phyloP scores from a whole-genome alignment of 345 rosid genomes.

The Sisymbrium irio region DNA sequence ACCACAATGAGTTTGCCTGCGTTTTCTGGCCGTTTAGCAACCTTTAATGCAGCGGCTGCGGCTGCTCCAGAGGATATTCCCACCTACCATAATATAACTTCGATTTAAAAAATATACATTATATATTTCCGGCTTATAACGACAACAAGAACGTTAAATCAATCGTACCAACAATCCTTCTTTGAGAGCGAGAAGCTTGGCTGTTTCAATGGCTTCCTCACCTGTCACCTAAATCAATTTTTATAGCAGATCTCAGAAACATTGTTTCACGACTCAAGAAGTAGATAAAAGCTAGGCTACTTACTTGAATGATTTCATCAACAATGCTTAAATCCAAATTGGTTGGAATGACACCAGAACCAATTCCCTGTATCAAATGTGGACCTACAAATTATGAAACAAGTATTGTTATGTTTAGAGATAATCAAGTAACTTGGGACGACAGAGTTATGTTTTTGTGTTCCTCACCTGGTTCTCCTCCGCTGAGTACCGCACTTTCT shows the following conservation, averaged over 20 bases:
- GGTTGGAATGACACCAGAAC: slow-evolving; percentile 76
- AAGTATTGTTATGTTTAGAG: not conserved
- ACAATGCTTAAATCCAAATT: slow-evolving; percentile 63
- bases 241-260: not conserved
- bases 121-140: not conserved
- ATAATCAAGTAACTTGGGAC: not conserved
- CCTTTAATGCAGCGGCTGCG: slow-evolving; percentile 54
- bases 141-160: not conserved
- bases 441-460: not conserved
- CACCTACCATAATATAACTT: slow-evolving; percentile 33
- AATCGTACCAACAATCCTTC: slow-evolving; percentile 52
- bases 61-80: slow-evolving; percentile 76
- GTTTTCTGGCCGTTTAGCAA: slow-evolving; percentile 58
- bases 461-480: slow-evolving; percentile 32
- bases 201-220: slow-evolving; percentile 50
- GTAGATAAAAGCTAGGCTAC: not conserved
- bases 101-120: no score
- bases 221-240: slow-evolving; percentile 41
- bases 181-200: slow-evolving; percentile 51
- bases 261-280: not conserved
- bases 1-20: slow-evolving; percentile 57
- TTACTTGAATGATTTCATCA: slow-evolving; percentile 81
- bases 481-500: slow-evolving; percentile 37
- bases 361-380: slow-evolving; percentile 67
- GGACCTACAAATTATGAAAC: slow-evolving; percentile 32